Base-by-base conservation (phyloP, 768 basidiomycete genomes). In the Rhizopogon salebrosus region DNA sequence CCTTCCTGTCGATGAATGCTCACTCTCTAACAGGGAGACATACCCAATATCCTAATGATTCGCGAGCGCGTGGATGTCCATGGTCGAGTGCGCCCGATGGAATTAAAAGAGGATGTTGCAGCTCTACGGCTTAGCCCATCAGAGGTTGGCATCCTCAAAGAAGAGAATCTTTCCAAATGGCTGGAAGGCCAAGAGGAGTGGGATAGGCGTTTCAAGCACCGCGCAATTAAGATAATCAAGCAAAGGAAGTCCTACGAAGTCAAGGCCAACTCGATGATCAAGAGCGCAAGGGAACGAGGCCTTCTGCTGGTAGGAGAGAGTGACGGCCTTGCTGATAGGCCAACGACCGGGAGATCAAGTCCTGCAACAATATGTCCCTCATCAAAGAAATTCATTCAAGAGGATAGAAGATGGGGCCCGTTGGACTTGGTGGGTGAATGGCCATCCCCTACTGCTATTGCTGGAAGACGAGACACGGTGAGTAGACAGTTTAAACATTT, bases 371-470 rank as follows among this genome's bases (percentile, higher is more conserved):
- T n/a, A n/a, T n/a, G 13, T 13, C 11, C 1, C 3, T 34, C 31
- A 34, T 13, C 10, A 10, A 14, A 34, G 22, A 70, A 71, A 1
- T 54, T 60, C 11, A 75, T 75, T 34, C 72, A 77, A 56, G 53
- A 57, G 16, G 72, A 75, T 31, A 64, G 75, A 29, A 65, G 79
- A 24, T 77, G 74, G 78, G 80, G 80, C 0, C 82, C 81, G 1
- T 62, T 83, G 27, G 82, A 84, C 61, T 64, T 90, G 24, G 78
- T 77, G 13, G 79, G 79, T 5, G 90, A 93, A 69, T 69, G 65
- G 3, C 89, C 88, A 0, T 87, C 89, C 8, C 79, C 85, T 3
- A 82, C 77, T 35, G 84, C 86, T 2, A 87, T 92, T 51, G 87
- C 84, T 7, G 82, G 77, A 10, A 72, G 89, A 38, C 70, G 79